Evolutionary conservation across 2,329 filamentous ascomycete species (phyloP).

Genomic region (Arachnomyces sp.): DNA sequence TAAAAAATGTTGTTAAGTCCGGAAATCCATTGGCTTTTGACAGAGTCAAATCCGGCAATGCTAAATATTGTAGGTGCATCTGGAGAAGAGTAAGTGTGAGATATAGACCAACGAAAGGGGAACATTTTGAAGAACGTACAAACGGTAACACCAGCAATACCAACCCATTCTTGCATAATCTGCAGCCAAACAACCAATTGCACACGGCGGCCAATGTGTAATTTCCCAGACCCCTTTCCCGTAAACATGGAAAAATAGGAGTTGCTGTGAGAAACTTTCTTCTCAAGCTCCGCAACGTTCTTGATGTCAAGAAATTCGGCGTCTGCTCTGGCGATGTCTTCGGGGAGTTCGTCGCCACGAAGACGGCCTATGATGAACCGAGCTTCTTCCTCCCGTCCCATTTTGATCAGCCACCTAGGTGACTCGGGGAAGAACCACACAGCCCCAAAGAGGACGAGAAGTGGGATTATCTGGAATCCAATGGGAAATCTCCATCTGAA

Average conservation of each 20-base stretch:
- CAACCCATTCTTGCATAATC: constrained; percentile 63
- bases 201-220: constrained; percentile 60
- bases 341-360: constrained; percentile 51
- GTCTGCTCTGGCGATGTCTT: constrained; percentile 46
- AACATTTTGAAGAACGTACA: constrained; percentile 26
- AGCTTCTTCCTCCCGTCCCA: constrained; percentile 54
- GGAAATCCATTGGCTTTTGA: constrained; percentile 57
- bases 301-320: constrained; percentile 63
- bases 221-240: constrained; percentile 55
- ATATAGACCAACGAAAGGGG: neutral
- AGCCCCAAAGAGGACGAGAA: constrained; percentile 48
- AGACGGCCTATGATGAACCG: constrained; percentile 58
- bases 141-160: constrained; percentile 62
- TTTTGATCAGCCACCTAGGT: constrained; percentile 44
- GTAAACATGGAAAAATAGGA: constrained; percentile 62
- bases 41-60: constrained; percentile 57
- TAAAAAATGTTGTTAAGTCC: constrained; percentile 52
- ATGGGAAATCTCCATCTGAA: constrained; percentile 63
- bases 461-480: constrained; percentile 61
- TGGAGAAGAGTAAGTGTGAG: constrained; percentile 3
- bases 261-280: constrained; percentile 43
- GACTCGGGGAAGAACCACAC: constrained; percentile 66
- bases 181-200: constrained; percentile 66
- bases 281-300: constrained; percentile 56
- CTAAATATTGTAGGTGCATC: constrained; percentile 52